Conservation (phyloP, 305 asterid genomes). For the Striga hermonthica region DNA sequence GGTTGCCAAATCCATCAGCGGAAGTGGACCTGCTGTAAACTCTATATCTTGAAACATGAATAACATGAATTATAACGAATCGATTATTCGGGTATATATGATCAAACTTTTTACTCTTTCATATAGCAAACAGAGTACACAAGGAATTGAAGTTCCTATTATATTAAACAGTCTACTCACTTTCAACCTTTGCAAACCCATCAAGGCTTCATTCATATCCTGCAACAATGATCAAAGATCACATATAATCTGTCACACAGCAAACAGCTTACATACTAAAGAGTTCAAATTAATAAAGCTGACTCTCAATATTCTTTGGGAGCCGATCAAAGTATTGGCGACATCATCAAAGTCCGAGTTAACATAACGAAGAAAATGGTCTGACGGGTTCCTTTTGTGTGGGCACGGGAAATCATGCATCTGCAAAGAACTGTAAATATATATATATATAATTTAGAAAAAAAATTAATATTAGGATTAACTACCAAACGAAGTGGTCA, state of each 20-base stretch:
- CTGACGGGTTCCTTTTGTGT: conserved; percentile 50
- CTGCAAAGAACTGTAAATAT: conserved; percentile 46
- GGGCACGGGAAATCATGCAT: conserved; percentile 60
- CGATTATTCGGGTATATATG: too few relatives aligned
- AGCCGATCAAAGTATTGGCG: conserved; percentile 40
- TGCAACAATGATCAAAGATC: conserved; percentile 29
- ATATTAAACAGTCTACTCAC: conserved; percentile 27
- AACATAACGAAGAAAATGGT: conserved; percentile 54
- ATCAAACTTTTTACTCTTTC: too few relatives aligned
- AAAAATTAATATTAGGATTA: conserved; percentile 1
- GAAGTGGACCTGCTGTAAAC: conserved; percentile 28
- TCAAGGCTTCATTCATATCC: conserved; percentile 40
- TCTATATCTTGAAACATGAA: background rate
- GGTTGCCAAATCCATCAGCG: conserved; percentile 51
- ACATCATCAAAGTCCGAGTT: conserved; percentile 54
- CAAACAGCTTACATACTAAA: background rate
- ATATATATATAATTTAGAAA: background rate
- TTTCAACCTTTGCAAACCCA: conserved; percentile 39
- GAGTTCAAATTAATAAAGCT: conserved; percentile 1
- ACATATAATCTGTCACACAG: background rate
- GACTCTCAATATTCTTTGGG: conserved; percentile 33
- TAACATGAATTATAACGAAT: conserved; percentile 34
- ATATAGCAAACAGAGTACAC: background rate
- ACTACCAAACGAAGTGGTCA: background rate
- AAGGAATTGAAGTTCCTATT: background rate